phyloP scores from a whole-genome alignment of 306 rosid genomes.

The Benincasa hispida region DNA sequence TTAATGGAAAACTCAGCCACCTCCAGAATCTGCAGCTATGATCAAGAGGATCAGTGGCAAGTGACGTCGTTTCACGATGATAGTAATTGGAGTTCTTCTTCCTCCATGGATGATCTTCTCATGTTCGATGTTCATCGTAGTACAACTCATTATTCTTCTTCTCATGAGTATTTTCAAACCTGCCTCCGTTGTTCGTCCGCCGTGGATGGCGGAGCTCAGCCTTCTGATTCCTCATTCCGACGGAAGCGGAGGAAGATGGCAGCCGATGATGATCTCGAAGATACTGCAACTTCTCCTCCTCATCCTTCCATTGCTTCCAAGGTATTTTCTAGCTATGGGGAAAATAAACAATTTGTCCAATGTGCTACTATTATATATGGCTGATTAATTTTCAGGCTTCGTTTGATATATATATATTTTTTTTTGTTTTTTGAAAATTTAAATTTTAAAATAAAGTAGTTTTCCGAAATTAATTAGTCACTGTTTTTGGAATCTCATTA shows the following conservation, averaged over 20 bases:
- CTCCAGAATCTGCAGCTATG: neutral
- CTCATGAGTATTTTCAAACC: neutral
- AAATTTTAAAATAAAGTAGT: too few relatives aligned
- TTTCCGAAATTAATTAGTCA: too few relatives aligned
- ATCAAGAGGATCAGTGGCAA: neutral
- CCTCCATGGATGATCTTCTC: neutral
- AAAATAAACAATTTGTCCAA: too few relatives aligned
- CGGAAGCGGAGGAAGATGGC: neutral
- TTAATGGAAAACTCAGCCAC: neutral
- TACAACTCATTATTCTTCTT: neutral
- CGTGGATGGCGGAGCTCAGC: neutral
- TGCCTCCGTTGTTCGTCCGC: neutral
- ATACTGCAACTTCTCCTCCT: conserved; percentile 3
- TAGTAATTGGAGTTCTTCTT: neutral
- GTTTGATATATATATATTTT: too few relatives aligned
- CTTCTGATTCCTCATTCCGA: neutral
- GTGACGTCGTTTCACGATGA: neutral
- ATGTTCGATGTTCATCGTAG: neutral
- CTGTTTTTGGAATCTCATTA: too few relatives aligned
- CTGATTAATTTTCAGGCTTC: too few relatives aligned
- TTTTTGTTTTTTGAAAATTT: too few relatives aligned
- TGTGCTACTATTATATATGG: too few relatives aligned
- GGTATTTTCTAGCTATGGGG: neutral
- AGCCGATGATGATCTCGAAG: neutral
- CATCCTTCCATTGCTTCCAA: neutral